Evolutionary conservation across 106 monocot genomes (phyloP).

Genomic region (Narthecium ossifragum): DNA sequence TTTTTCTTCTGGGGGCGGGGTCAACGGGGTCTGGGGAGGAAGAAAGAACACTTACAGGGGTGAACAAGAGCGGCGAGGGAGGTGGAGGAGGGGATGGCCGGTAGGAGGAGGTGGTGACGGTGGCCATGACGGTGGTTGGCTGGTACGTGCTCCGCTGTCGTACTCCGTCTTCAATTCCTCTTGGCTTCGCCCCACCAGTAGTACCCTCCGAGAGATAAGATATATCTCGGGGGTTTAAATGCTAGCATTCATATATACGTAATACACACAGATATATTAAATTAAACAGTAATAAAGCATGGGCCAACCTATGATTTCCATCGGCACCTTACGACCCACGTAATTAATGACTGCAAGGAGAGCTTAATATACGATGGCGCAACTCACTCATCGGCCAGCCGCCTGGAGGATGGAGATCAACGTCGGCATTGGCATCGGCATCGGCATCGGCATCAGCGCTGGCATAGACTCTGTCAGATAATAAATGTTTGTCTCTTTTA

Average conservation of each 20-base stretch:
- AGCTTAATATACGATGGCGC: too few relatives aligned
- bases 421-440: too few relatives aligned
- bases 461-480: background rate
- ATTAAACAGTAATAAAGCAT: background rate
- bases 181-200: background rate
- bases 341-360: too few relatives aligned
- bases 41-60: conserved; percentile 12
- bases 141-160: background rate
- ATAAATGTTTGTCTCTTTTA: background rate
- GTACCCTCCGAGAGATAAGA: background rate
- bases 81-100: background rate
- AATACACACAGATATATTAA: background rate
- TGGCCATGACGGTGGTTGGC: background rate
- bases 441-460: background rate
- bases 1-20: too few relatives aligned
- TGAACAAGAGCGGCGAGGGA: conserved; percentile 11
- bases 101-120: conserved; percentile 1
- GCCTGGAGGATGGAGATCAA: too few relatives aligned
- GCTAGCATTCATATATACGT: background rate
- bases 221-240: background rate
- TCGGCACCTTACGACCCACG: too few relatives aligned
- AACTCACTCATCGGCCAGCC: too few relatives aligned
- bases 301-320: too few relatives aligned
- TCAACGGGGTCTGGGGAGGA: too few relatives aligned
- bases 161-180: too few relatives aligned